These are phyloP conservation scores for Barnettozyma wickerhamii DNA, from an alignment of 805 yeast genomes.

Conservation along the genomic window DNA sequence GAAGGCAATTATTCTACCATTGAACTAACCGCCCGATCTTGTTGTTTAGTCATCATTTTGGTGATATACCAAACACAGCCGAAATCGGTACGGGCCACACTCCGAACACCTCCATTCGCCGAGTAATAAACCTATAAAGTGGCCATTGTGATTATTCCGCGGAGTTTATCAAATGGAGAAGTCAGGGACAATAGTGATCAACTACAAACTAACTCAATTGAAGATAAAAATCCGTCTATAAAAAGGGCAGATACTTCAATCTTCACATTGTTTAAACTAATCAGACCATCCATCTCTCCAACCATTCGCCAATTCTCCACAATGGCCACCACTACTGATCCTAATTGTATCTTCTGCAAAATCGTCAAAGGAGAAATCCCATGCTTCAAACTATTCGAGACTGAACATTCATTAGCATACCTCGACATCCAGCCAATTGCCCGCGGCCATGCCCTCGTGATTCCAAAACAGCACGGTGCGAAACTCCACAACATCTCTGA, in stretches of 20 bases:
- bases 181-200: not conserved
- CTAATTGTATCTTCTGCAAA: slow-evolving; percentile 91
- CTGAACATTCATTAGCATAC: slow-evolving; percentile 77
- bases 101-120: not conserved
- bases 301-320: no score
- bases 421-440: slow-evolving; percentile 92
- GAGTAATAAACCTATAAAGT: not conserved
- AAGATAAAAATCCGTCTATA: no score
- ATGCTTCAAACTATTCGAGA: slow-evolving; percentile 83
- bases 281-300: no score
- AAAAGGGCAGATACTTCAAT: no score
- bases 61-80: not conserved
- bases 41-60: no score
- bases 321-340: slow-evolving; percentile 41
- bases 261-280: not conserved
- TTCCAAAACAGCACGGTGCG: slow-evolving; percentile 93
- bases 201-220: no score
- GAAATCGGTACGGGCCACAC: not conserved
- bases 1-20: slow-evolving; percentile 89
- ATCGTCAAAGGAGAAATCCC: slow-evolving; percentile 95
- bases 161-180: slow-evolving; percentile 1
- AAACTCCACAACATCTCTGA: slow-evolving; percentile 91
- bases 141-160: no score
- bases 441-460: slow-evolving; percentile 81
- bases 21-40: slow-evolving; percentile 70